Conservation (phyloP, 2,329 filamentous ascomycete genomes). For the Scedosporium dehoogii region DNA sequence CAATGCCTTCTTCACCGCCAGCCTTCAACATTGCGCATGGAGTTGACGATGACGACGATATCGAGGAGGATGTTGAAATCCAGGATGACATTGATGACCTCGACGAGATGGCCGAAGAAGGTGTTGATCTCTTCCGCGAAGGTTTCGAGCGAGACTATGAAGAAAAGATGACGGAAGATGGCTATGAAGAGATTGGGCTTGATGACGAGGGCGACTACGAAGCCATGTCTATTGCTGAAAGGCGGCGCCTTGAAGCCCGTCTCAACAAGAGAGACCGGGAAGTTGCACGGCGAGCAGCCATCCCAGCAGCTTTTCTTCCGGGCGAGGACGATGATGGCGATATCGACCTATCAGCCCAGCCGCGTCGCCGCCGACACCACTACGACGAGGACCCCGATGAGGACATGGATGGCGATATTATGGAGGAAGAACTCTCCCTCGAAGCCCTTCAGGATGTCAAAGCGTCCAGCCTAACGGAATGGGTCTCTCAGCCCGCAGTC, state of each 20-base stretch:
- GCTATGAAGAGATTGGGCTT: constrained; percentile 61
- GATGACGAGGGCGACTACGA: constrained; percentile 73
- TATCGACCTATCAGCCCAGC: constrained; percentile 76
- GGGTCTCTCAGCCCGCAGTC: constrained; percentile 84
- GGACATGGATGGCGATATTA: constrained; percentile 83
- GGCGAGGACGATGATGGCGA: constrained; percentile 80
- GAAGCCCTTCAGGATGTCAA: constrained; percentile 91
- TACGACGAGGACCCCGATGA: constrained; percentile 95
- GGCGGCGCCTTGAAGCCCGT: constrained; percentile 62
- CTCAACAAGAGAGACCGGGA: constrained; percentile 67
- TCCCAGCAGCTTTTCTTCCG: constrained; percentile 64
- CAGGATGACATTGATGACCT: constrained; percentile 68
- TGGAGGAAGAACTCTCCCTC: constrained; percentile 89
- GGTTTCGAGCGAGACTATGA: constrained; percentile 65
- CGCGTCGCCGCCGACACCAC: constrained; percentile 71
- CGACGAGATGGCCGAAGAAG: constrained; percentile 73
- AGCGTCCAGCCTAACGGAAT: constrained; percentile 84
- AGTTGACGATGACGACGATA: constrained; percentile 60
- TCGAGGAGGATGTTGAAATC: constrained; percentile 60
- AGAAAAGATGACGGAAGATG: constrained; percentile 47
- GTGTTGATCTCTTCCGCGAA: constrained; percentile 67
- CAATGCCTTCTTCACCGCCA: constrained; percentile 57
- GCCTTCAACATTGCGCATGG: constrained; percentile 57
- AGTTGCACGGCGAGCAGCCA: constrained; percentile 53
- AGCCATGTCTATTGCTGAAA: constrained; percentile 53